phyloP scores from a whole-genome alignment of 139 green algal species.

The Chlamydomonas sp. region DNA sequence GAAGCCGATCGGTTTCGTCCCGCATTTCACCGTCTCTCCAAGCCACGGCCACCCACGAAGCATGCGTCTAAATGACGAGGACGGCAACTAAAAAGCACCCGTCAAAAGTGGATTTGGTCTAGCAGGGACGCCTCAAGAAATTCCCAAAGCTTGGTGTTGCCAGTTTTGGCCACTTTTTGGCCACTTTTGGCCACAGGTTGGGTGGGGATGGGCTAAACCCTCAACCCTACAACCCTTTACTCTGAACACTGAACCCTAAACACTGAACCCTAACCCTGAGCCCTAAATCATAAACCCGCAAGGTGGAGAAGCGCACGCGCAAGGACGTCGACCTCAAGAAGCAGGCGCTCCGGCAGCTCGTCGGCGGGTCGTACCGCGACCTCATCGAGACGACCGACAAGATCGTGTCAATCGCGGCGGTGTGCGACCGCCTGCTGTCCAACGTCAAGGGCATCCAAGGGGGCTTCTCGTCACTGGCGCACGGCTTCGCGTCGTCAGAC shows the following conservation, averaged over 20 bases:
- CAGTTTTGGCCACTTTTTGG: too few relatives aligned
- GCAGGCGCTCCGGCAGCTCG: slow-evolving; percentile 87
- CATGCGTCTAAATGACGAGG: too few relatives aligned
- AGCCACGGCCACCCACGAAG: too few relatives aligned
- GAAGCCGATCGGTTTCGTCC: too few relatives aligned
- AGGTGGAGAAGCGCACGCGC: slow-evolving; percentile 21
- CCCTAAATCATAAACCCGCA: background rate
- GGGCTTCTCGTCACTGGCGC: slow-evolving; percentile 32
- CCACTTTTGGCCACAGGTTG: too few relatives aligned
- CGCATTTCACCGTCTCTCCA: too few relatives aligned
- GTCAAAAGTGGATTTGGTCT: too few relatives aligned
- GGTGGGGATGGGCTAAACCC: background rate
- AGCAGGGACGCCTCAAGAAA: too few relatives aligned
- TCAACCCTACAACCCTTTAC: background rate
- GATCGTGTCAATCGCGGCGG: slow-evolving; percentile 70
- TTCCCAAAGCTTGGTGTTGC: too few relatives aligned
- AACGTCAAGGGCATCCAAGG: slow-evolving; percentile 42
- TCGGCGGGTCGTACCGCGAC: slow-evolving; percentile 86
- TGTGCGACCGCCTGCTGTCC: slow-evolving; percentile 48
- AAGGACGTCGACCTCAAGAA: slow-evolving; percentile 93
- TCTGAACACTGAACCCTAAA: background rate
- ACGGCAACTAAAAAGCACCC: too few relatives aligned
- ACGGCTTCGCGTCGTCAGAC: slow-evolving; percentile 37
- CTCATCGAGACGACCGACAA: slow-evolving; percentile 89
- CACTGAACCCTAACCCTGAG: background rate